phyloP scores from a whole-genome alignment of 2,329 filamentous ascomycete genomes.

The Teratosphaeria gauchensis region DNA sequence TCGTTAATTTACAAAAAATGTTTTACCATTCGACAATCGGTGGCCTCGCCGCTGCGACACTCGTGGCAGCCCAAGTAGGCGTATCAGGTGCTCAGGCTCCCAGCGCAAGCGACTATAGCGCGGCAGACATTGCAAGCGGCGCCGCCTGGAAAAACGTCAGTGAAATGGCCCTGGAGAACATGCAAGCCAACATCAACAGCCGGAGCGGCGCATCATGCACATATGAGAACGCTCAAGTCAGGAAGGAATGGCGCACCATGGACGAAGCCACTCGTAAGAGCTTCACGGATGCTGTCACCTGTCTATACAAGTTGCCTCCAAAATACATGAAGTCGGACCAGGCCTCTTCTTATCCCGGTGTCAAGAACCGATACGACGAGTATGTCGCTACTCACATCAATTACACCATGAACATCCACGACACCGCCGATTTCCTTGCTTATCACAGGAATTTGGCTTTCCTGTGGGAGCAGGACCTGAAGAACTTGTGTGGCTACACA shows the following conservation, averaged over 20 bases:
- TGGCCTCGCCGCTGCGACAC: slow-evolving; percentile 2
- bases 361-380: slow-evolving; percentile 20
- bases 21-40: background rate
- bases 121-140: slow-evolving; percentile 18
- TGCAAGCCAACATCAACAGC: slow-evolving; percentile 18
- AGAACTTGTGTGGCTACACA: slow-evolving; percentile 34
- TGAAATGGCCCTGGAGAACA: slow-evolving; percentile 18
- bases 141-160: slow-evolving; percentile 21
- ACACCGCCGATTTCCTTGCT: slow-evolving; percentile 25
- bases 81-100: slow-evolving; percentile 14
- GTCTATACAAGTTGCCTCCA: slow-evolving; percentile 19
- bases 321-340: slow-evolving; percentile 18
- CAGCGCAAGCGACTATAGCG: slow-evolving; percentile 15
- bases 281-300: slow-evolving; percentile 24
- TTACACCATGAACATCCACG: slow-evolving; percentile 23
- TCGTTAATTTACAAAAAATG: background rate
- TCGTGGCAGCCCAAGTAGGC: slow-evolving; percentile 9
- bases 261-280: slow-evolving; percentile 17
- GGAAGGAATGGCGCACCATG: slow-evolving; percentile 21
- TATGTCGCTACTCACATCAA: slow-evolving; percentile 26
- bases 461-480: slow-evolving; percentile 35
- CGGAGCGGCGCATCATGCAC: slow-evolving; percentile 16
- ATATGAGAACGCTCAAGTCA: slow-evolving; percentile 18
- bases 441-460: slow-evolving; percentile 37
- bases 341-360: slow-evolving; percentile 18